A percentile compares a stretch with the other conserved stretches of the same genome.
These are phyloP conservation scores for Candida khao-thaluensis DNA, from an alignment of 805 yeast species.

Conservation along the genomic window DNA sequence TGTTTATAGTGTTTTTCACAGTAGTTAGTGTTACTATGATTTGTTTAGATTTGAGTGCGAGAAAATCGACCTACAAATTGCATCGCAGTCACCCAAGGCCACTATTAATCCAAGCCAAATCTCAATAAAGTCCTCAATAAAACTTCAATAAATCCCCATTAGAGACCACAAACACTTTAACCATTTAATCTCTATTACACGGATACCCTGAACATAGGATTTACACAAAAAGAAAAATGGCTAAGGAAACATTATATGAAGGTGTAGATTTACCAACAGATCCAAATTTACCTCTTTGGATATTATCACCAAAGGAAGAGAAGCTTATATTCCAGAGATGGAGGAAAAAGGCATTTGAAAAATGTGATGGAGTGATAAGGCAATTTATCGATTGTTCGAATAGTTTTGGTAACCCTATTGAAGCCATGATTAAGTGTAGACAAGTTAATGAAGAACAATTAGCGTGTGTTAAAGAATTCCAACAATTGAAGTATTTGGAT, in stretches of 20 bases:
- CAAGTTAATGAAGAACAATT: conserved; percentile 56
- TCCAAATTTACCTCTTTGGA: conserved; percentile 67
- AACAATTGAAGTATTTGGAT: conserved; percentile 64
- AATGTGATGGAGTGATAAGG: conserved; percentile 69
- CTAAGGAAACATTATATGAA: conserved; percentile 32
- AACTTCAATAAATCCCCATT: no score
- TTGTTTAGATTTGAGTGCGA: conserved; percentile 7
- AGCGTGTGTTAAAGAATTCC: conserved; percentile 61
- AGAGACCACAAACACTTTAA: no score
- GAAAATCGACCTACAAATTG: conserved; percentile 4
- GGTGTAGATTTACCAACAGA: conserved; percentile 40
- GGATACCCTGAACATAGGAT: no score
- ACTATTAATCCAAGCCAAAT: not conserved
- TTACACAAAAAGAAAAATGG: no score
- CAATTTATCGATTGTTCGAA: conserved; percentile 68
- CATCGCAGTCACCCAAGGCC: no score
- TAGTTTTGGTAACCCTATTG: conserved; percentile 52
- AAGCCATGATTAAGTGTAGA: conserved; percentile 66
- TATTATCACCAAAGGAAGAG: conserved; percentile 74
- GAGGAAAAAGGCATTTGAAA: conserved; percentile 62
- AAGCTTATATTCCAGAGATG: conserved; percentile 68
- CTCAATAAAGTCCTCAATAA: no score
- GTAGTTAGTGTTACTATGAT: no score
- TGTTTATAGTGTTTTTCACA: no score
- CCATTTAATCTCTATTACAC: no score